Base-by-base conservation (phyloP, 2,329 filamentous ascomycete species). In the Colletotrichum sp. region DNA sequence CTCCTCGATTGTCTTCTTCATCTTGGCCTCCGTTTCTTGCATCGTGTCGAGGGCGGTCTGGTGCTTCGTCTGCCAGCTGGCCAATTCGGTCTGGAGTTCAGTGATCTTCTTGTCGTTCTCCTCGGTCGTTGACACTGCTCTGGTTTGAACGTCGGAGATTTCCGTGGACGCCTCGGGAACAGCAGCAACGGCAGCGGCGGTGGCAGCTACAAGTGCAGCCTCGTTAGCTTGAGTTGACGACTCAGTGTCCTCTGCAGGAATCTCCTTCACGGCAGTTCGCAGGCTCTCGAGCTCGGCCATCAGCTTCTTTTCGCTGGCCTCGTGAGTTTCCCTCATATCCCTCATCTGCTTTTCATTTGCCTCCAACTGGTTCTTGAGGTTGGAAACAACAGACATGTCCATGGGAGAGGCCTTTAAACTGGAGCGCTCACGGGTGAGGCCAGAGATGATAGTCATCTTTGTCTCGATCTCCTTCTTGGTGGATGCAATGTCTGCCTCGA, bases 391-490 rank as follows among this genome's bases (percentile, higher is more conserved):
- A 0, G 95, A 96, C 83, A 98, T 98, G 82, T 99, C 97, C 82
- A 98, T 93, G 9, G 96, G 94, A 28, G 94, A 94, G 4, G 83
- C 91, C 83, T 96, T 95, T 86, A 98, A 90, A 85, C 96, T 98
- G 5, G 95, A 96, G 75, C 98, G 91, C 85, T 99, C 98, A 70
- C 97, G 93, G 5, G 97, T 98, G 78, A 99, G 89, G 8, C 97
- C 97, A 34, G 95, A 95, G 80, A 99, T 98, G 82, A 99, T 96
- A 34, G 95, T 95, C 88, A 96, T 96, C 90, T 99, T 99, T 77
- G 91, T 93, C 82, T 99, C 97, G 94, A 98, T 98, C 84, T 99
- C 97, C 87, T 96, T 98, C 87, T 95, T 97, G 27, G 96, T 92
- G 6, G 92, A 93, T 30, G 93, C 88, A 72, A 98, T 91, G 79